Percentiles rank a stretch among this genome's conserved stretches.
Evolutionary conservation across 495 filamentous ascomycete genomes (phyloP).

Genomic region (Hypoxylon fragiforme): DNA sequence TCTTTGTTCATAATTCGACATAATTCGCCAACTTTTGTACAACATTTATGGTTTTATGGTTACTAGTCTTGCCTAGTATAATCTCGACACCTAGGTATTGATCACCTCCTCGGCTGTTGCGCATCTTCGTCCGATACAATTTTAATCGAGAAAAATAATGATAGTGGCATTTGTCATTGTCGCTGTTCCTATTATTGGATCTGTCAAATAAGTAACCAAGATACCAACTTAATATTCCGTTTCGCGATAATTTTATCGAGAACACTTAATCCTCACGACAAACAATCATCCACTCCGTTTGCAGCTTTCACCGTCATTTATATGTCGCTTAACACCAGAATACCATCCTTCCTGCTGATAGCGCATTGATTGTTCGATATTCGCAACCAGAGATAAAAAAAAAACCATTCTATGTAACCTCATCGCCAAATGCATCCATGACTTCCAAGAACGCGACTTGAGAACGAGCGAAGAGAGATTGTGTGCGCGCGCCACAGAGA

Average conservation of each 20-base stretch:
- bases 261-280: too few species aligned
- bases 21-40: background rate
- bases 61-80: background rate
- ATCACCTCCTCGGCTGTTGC: background rate
- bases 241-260: background rate
- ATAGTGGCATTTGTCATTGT: background rate
- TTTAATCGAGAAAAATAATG: background rate
- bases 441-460: conserved; percentile 10
- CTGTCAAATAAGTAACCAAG: too few species aligned
- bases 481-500: conserved; percentile 22
- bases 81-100: background rate
- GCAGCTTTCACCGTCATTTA: conserved; percentile 14
- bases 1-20: conserved; percentile 31
- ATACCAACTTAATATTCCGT: too few species aligned
- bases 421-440: conserved; percentile 27
- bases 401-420: background rate
- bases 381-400: too few species aligned
- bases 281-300: conserved; percentile 14
- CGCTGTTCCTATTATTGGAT: too few species aligned
- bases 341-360: conserved; percentile 5
- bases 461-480: conserved; percentile 24
- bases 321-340: conserved; percentile 1
- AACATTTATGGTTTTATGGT: background rate
- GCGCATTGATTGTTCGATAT: conserved; percentile 18
- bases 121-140: background rate